These are phyloP conservation scores for Cercophora sp. DNA, from an alignment of 495 filamentous ascomycete genomes.

Conservation along the genomic window DNA sequence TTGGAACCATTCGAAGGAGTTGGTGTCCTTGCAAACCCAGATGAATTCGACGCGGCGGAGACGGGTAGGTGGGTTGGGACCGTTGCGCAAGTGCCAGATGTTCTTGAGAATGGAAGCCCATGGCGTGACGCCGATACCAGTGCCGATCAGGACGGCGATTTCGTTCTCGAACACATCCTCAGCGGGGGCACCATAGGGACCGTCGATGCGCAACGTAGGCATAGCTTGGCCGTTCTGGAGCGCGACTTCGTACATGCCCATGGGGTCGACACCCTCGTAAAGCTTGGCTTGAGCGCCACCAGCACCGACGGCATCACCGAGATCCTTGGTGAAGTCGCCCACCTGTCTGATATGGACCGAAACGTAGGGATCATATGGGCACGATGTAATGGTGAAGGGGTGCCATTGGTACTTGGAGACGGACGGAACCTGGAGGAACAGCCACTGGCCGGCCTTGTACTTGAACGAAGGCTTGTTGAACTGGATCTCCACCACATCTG, in stretches of 20 bases:
- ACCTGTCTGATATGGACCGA: constrained; percentile 94
- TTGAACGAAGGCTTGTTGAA: constrained; percentile 94
- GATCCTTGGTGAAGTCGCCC: constrained; percentile 84
- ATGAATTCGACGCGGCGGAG: constrained; percentile 96
- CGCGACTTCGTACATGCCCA: constrained; percentile 98
- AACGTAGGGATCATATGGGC: constrained; percentile 90
- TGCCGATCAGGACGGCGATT: constrained; percentile 94
- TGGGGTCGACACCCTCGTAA: constrained; percentile 84
- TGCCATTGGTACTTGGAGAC: constrained; percentile 93
- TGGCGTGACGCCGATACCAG: constrained; percentile 95
- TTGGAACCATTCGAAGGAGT: constrained; percentile 98
- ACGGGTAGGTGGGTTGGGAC: constrained; percentile 78
- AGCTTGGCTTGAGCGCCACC: constrained; percentile 78
- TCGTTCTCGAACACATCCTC: constrained; percentile 98
- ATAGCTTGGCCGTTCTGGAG: constrained; percentile 87
- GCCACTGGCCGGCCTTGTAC: constrained; percentile 98
- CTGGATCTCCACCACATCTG: constrained; percentile 95
- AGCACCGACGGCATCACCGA: constrained; percentile 90
- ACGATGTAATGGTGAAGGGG: constrained; percentile 98
- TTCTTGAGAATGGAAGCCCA: constrained; percentile 98
- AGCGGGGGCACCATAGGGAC: constrained; percentile 93
- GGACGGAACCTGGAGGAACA: constrained; percentile 88
- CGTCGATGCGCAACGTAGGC: constrained; percentile 85
- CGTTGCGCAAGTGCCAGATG: constrained; percentile 91
- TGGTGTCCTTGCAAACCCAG: constrained; percentile 96